Percentiles rank a stretch among this genome's conserved stretches.
These are phyloP conservation scores for Neofusicoccum ribis DNA, from an alignment of 2,329 filamentous ascomycete species.

Conservation along the genomic window DNA sequence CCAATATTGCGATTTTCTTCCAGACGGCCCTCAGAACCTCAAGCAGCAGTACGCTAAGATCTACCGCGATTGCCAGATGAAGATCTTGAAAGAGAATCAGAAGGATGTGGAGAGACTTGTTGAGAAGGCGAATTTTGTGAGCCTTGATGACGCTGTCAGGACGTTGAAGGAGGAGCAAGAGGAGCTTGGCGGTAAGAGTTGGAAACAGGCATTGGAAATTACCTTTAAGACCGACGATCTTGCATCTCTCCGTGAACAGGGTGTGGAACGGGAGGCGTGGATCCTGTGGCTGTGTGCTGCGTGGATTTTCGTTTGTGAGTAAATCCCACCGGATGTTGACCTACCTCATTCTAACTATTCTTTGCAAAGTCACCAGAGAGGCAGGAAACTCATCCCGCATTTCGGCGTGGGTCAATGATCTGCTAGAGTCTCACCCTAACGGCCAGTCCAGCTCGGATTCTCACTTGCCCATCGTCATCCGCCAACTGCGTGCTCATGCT, in stretches of 20 bases:
- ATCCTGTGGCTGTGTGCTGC: slow-evolving; percentile 14
- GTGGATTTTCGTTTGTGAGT: slow-evolving; percentile 7
- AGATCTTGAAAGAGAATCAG: slow-evolving; percentile 27
- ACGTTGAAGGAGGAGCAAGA: neutral
- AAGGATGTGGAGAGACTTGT: neutral
- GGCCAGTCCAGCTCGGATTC: neutral
- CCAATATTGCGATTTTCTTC: slow-evolving; percentile 21
- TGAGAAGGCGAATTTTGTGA: neutral
- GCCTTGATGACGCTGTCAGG: slow-evolving; percentile 6
- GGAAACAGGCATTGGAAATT: neutral
- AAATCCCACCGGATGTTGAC: neutral
- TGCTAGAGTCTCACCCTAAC: slow-evolving; percentile 2
- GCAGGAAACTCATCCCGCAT: neutral
- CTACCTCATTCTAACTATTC: neutral
- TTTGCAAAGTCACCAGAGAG: neutral
- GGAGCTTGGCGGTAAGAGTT: neutral
- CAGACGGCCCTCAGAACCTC: slow-evolving; percentile 30
- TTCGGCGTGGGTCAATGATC: neutral
- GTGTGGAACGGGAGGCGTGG: slow-evolving; percentile 4
- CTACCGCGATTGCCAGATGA: slow-evolving; percentile 38
- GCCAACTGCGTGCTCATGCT: slow-evolving; percentile 1
- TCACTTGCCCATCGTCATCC: neutral
- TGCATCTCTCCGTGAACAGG: slow-evolving; percentile 4
- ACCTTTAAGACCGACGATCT: slow-evolving; percentile 10
- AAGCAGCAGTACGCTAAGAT: slow-evolving; percentile 38